Conservation (phyloP, 495 filamentous ascomycete species). For the Viridothelium virens region DNA sequence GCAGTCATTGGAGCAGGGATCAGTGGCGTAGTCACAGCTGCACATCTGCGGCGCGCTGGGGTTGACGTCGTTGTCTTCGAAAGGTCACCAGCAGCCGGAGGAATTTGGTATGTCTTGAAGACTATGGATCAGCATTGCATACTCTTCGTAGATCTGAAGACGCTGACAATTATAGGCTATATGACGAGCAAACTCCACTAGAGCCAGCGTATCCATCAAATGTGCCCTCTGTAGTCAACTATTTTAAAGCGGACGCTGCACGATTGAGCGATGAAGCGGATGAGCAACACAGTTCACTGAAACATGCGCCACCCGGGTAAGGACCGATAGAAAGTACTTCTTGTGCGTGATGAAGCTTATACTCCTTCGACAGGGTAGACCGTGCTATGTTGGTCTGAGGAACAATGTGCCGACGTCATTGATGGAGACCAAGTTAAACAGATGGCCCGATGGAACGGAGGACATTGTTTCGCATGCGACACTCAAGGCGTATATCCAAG, state of each 20-base stretch:
- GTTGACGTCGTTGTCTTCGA: conserved; percentile 60
- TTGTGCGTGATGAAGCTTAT: neutral
- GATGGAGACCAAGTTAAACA: conserved; percentile 50
- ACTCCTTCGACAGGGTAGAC: conserved; percentile 30
- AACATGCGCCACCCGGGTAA: conserved; percentile 48
- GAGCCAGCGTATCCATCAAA: conserved; percentile 52
- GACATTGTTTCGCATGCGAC: conserved; percentile 49
- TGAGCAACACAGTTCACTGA: conserved; percentile 28
- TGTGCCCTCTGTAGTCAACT: conserved; percentile 38
- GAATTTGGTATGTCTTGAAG: conserved; percentile 48
- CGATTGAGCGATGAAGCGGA: conserved; percentile 19
- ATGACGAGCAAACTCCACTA: conserved; percentile 49
- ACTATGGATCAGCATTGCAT: neutral
- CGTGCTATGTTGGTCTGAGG: conserved; percentile 52
- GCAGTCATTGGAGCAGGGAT: conserved; percentile 67
- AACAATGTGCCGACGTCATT: conserved; percentile 60
- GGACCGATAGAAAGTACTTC: neutral
- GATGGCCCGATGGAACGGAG: conserved; percentile 53
- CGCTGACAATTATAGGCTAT: conserved; percentile 37
- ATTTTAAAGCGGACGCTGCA: conserved; percentile 13
- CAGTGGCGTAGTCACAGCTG: conserved; percentile 56
- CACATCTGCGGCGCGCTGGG: conserved; percentile 51
- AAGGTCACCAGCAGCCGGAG: conserved; percentile 49
- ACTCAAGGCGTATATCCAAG: conserved; percentile 53
- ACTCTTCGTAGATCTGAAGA: neutral